Percentiles rank a stretch among this genome's conserved stretches.
Conservation (phyloP, 2,329 filamentous ascomycete genomes). For the Lomentospora prolificans region DNA sequence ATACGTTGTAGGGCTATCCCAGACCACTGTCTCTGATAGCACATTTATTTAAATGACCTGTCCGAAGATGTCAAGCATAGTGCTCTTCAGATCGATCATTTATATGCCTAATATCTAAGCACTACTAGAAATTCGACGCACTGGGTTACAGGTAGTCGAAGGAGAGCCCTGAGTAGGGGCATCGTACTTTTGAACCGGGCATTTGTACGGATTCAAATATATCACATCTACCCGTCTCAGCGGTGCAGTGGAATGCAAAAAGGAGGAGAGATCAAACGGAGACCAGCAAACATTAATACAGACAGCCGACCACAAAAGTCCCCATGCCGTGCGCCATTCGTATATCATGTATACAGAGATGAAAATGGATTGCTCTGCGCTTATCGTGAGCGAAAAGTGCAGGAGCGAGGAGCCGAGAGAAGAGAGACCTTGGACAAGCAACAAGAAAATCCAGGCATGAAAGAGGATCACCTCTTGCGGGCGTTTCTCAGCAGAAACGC, state of each 20-base stretch:
- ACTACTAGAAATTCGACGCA: no score
- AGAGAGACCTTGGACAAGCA: neutral
- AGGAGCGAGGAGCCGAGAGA: neutral
- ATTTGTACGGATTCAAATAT: neutral
- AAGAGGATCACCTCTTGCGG: constrained; percentile 38
- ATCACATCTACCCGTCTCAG: neutral
- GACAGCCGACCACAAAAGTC: neutral
- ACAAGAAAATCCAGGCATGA: neutral
- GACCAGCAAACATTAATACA: neutral
- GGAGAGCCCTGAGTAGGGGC: no score
- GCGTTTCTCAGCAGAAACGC: constrained; percentile 75
- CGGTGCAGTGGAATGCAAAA: neutral
- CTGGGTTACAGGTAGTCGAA: no score
- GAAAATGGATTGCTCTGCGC: no score
- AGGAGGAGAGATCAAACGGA: neutral
- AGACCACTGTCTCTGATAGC: neutral
- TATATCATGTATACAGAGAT: neutral
- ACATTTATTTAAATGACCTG: neutral
- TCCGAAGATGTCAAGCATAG: neutral
- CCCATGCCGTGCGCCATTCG: neutral
- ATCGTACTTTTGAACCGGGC: no score
- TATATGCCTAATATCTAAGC: no score
- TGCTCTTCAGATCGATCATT: no score
- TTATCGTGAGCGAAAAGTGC: no score
- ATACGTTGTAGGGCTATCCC: neutral